phyloP scores from a whole-genome alignment of 2,329 filamentous ascomycete genomes.

The Aspergillus carbonarius region DNA sequence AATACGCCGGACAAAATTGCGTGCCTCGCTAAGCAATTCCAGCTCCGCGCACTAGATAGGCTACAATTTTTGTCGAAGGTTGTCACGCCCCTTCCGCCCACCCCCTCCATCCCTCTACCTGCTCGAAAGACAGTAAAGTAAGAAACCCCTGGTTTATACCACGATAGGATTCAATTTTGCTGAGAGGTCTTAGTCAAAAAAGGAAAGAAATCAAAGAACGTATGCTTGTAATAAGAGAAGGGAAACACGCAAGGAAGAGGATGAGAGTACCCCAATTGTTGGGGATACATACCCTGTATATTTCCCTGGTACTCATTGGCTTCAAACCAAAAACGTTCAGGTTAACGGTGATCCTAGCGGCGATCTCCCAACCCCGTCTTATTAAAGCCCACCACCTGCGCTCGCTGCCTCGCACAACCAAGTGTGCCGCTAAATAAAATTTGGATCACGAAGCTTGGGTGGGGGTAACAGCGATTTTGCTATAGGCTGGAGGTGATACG shows the following conservation, averaged over 20 bases:
- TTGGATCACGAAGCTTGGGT: constrained; percentile 26
- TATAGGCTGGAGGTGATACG: constrained; percentile 17
- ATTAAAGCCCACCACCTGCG: constrained; percentile 14
- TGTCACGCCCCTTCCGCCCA: background rate
- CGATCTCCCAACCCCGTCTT: constrained; percentile 26
- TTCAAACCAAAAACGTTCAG: constrained; percentile 13
- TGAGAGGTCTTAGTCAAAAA: too few species aligned
- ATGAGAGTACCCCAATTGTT: background rate
- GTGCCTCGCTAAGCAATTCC: background rate
- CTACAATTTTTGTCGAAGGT: background rate
- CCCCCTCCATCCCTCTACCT: background rate
- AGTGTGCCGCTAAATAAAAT: constrained; percentile 7
- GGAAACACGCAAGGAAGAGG: too few species aligned
- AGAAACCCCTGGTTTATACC: too few species aligned
- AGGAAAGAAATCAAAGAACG: too few species aligned
- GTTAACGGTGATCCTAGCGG: constrained; percentile 32
- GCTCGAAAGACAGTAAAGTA: too few species aligned
- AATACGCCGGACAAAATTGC: background rate
- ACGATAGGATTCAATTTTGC: too few species aligned
- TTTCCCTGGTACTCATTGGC: constrained; percentile 2
- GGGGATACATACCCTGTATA: background rate
- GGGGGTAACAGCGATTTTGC: constrained; percentile 13
- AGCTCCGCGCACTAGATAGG: background rate
- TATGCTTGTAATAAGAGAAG: too few species aligned
- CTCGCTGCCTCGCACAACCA: constrained; percentile 9